Base-by-base conservation (phyloP, 495 filamentous ascomycete genomes). In the Annulohypoxylon moriforme region DNA sequence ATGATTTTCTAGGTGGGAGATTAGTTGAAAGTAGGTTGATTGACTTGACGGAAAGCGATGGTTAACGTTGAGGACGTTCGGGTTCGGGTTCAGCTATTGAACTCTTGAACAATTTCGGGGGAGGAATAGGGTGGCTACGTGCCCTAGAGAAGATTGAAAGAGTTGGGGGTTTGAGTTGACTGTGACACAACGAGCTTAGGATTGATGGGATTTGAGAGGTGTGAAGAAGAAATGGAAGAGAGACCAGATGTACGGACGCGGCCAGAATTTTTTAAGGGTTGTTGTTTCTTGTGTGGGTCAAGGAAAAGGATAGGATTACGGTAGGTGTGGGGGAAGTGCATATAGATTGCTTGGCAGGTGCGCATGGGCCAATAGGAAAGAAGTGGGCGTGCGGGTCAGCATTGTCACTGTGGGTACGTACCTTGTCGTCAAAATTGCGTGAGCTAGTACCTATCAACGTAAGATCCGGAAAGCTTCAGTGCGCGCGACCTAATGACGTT, bases 121-220 rank as follows among this genome's bases (percentile, higher is more conserved):
- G 86, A 84, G 81, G 69, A 85, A 86, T 86, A 94, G 92, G 92
- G 92, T 93, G 92, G 92, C 92, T 94, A 86, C 79, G 91, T 92
- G 92, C 92, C 92, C 92, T 93, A 94, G 91, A 92, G 84, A 84
- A 84, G 76, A 71, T 77, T 84, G 76, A 75, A 62, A 75, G 74
- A 76, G 69, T 71, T 72, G 75, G 68, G 72, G 67, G 72, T 77
- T 76, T 74, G 76, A 75, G 55, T 75, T 75, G 71, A 75, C 70
- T 80, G 77, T 76, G 69, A 75, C 75, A 77, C 74, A 74, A 76
- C 74, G 72, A 76, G 73, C 77, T 82, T 80, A 75, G 75, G 79
- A 81, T 79, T 72, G 71, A 75, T 77, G 74, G 79, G 77, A 78
- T 79, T 83, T 81, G 79, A 79, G 77, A 79, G 73, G 83, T 83